Conservation (phyloP, 1,139 yeast genomes). For the Barnettozyma hawaiiensis region DNA sequence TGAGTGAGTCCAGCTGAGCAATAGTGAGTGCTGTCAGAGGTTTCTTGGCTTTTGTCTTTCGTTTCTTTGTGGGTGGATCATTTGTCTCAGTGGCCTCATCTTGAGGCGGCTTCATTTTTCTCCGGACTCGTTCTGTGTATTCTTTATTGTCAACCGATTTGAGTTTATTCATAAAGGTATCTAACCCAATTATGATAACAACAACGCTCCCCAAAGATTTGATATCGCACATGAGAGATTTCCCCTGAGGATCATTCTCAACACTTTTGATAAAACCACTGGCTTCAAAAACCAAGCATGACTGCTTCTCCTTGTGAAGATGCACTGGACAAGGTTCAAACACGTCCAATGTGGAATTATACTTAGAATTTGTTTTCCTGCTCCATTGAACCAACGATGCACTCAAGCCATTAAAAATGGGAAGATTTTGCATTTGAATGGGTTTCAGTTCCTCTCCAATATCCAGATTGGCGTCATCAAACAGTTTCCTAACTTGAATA, state of each 20-base stretch:
- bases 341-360: constrained; percentile 36
- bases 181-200: constrained; percentile 45
- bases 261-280: constrained; percentile 38
- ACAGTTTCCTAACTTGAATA: constrained; percentile 20
- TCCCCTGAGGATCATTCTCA: constrained; percentile 23
- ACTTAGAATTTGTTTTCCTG: constrained; percentile 32
- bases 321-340: constrained; percentile 48
- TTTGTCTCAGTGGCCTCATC: constrained; percentile 1
- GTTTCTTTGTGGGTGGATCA: constrained; percentile 3
- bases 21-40: constrained; percentile 20
- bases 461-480: constrained; percentile 21
- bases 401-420: constrained; percentile 11
- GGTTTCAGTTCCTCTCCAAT: constrained; percentile 24
- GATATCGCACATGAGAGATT: background rate
- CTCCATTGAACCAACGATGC: constrained; percentile 31
- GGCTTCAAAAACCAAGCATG: constrained; percentile 44
- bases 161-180: constrained; percentile 39
- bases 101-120: constrained; percentile 17
- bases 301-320: constrained; percentile 37
- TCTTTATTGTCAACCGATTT: constrained; percentile 41
- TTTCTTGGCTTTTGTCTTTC: constrained; percentile 14
- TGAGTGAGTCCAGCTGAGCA: constrained; percentile 25
- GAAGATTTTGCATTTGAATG: constrained; percentile 21
- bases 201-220: constrained; percentile 26
- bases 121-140: constrained; percentile 39